Evolutionary conservation across 371 early-diverging fungal species (phyloP).

Genomic region (Mortierella sp.): DNA sequence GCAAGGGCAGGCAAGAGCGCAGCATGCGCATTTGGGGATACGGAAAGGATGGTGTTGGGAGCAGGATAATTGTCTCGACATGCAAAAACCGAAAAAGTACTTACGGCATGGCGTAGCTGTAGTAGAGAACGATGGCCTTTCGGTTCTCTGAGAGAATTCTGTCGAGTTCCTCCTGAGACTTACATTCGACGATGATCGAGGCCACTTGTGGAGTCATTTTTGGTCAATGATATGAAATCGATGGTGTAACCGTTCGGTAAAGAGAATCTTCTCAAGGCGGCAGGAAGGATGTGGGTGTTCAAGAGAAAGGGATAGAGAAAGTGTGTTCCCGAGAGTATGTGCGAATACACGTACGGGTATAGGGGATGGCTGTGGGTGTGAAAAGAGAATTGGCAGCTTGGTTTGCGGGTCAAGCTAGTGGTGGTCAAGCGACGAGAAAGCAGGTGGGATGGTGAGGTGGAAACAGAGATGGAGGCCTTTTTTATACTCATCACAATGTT

Average conservation of each 20-base stretch:
- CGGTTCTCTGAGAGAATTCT: constrained; percentile 11
- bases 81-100: neutral
- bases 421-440: no score
- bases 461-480: no score
- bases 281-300: no score
- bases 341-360: no score
- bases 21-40: neutral
- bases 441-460: no score
- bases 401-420: no score
- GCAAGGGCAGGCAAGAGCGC: neutral
- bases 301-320: no score
- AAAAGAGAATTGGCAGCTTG: no score
- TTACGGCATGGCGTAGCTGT: constrained; percentile 54
- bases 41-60: neutral
- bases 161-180: constrained; percentile 34
- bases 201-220: constrained; percentile 26
- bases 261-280: neutral
- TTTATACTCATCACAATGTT: no score
- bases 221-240: neutral
- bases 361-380: no score
- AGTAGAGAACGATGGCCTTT: constrained; percentile 36
- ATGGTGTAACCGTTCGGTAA: neutral
- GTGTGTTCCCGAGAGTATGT: no score
- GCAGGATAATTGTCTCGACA: neutral
- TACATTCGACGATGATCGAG: constrained; percentile 31